Conservation (phyloP, 106 monocot species). For the Dioscorea alata region DNA sequence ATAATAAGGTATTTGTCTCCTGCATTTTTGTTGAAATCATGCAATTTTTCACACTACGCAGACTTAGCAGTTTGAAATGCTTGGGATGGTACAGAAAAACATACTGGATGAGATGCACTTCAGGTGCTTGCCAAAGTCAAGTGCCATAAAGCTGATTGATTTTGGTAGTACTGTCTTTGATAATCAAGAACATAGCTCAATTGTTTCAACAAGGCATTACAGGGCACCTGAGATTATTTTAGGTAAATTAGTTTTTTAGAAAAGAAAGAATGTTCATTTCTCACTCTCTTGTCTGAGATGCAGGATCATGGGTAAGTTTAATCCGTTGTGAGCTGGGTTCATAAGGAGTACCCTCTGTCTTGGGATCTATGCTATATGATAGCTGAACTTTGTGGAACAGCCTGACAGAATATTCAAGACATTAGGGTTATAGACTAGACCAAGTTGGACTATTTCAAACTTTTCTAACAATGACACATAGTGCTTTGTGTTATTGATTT, state of each 20-base stretch:
- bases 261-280: constrained; percentile 23
- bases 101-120: constrained; percentile 68
- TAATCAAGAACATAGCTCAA: constrained; percentile 77
- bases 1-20: constrained; percentile 63
- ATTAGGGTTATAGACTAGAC: no score
- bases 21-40: constrained; percentile 31
- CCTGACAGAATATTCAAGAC: no score
- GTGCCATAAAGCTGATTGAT: constrained; percentile 99
- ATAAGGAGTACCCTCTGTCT: background rate
- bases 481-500: no score
- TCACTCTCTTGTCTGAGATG: constrained; percentile 35
- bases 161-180: constrained; percentile 99
- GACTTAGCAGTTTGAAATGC: constrained; percentile 33
- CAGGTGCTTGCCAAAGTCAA: constrained; percentile 96
- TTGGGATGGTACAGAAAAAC: constrained; percentile 74
- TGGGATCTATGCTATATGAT: no score
- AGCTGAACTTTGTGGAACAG: no score
- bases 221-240: constrained; percentile 98
- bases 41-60: constrained; percentile 25
- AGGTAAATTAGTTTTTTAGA: constrained; percentile 70
- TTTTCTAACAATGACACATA: no score
- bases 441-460: no score
- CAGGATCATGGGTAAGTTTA: constrained; percentile 13
- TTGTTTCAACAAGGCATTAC: constrained; percentile 99
- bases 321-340: constrained; percentile 1